Percentiles rank a stretch among this genome's conserved stretches.
Conservation (phyloP, 148 eudicot genomes). For the Rheum nobile region DNA sequence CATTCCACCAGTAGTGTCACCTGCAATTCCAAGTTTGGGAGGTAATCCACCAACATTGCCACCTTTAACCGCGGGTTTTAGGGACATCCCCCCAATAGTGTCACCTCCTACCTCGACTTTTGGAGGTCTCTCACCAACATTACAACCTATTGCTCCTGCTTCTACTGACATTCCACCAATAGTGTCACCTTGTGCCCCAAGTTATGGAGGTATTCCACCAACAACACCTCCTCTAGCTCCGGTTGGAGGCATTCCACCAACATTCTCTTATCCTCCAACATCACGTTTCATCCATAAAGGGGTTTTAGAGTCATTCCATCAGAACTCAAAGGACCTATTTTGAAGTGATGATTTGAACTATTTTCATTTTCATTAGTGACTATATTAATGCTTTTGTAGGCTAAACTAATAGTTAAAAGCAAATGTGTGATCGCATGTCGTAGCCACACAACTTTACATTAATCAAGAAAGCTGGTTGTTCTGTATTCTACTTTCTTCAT, state of each 20-base stretch:
- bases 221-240: no score
- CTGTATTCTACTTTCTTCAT: not conserved
- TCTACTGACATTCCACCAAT: not conserved
- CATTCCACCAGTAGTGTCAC: not conserved
- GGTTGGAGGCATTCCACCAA: no score
- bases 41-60: not conserved
- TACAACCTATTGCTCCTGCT: not conserved
- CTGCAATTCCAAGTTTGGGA: not conserved
- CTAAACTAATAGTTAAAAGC: not conserved
- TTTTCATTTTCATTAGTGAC: not conserved
- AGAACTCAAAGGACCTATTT: not conserved
- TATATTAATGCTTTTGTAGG: not conserved
- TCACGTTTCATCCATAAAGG: not conserved
- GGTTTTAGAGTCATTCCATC: not conserved
- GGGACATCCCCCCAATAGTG: not conserved
- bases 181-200: not conserved
- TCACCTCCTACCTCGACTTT: not conserved
- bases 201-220: not conserved
- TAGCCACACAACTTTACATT: not conserved
- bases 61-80: not conserved
- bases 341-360: not conserved
- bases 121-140: not conserved
- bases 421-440: not conserved
- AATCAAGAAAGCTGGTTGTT: not conserved
- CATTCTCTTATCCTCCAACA: not conserved